Evolutionary conservation across 2,329 filamentous ascomycete species (phyloP).

Genomic region (Elsinoe fawcettii): DNA sequence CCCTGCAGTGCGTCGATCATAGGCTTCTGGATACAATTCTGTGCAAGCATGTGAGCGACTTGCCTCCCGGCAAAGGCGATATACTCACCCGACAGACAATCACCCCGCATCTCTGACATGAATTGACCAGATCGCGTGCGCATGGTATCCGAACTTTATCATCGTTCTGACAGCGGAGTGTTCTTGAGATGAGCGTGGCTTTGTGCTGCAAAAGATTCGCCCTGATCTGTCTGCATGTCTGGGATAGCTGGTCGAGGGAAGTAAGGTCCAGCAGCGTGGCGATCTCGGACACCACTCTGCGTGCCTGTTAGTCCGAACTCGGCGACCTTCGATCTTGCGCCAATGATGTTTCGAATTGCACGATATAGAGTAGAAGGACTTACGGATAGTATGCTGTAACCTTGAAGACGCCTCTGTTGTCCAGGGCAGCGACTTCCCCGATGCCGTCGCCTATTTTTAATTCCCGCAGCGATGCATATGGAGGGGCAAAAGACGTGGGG

Average conservation of each 20-base stretch:
- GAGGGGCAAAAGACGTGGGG: conserved; percentile 7
- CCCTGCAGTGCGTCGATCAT: conserved; percentile 51
- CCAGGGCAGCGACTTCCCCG: neutral
- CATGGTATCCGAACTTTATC: conserved; percentile 45
- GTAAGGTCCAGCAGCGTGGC: conserved; percentile 77
- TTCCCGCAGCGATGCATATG: conserved; percentile 1
- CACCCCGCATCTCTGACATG: conserved; percentile 68
- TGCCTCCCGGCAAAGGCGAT: neutral
- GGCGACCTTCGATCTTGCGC: neutral
- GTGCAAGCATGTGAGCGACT: conserved; percentile 14
- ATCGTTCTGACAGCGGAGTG: conserved; percentile 59
- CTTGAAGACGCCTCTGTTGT: conserved; percentile 7
- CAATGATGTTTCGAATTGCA: neutral
- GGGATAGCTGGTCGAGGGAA: conserved; percentile 73
- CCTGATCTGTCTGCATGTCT: conserved; percentile 73
- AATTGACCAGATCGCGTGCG: conserved; percentile 77
- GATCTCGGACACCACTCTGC: conserved; percentile 68
- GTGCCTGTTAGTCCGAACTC: conserved; percentile 3
- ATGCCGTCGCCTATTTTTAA: conserved; percentile 1
- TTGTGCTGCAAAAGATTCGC: conserved; percentile 72
- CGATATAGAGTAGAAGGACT: neutral
- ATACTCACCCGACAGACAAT: conserved; percentile 69
- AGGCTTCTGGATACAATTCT: conserved; percentile 85
- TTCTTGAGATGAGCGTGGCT: conserved; percentile 61
- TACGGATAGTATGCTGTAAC: conserved; percentile 12